A percentile compares a stretch with the other conserved stretches of the same genome.
phyloP scores from a whole-genome alignment of 2,329 filamentous ascomycete species.

The Fusarium begoniae region DNA sequence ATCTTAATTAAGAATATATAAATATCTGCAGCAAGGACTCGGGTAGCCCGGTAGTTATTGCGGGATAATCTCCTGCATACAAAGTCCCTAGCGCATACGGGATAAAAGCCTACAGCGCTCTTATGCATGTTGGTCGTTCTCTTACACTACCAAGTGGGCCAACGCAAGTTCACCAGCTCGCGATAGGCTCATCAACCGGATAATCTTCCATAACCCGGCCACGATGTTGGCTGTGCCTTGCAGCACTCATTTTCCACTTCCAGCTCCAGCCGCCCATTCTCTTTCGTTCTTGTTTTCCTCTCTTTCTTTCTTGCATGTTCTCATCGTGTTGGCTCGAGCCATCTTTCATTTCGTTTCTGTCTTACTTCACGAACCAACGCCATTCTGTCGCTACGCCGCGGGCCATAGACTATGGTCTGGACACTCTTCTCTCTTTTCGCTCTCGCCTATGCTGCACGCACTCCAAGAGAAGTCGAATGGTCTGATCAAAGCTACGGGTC shows the following conservation, averaged over 20 bases:
- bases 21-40: neutral
- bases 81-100: neutral
- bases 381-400: neutral
- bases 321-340: neutral
- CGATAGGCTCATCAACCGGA: neutral
- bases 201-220: neutral
- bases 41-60: neutral
- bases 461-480: slow-evolving; percentile 2
- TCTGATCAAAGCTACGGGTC: neutral
- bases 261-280: neutral
- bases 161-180: neutral
- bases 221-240: slow-evolving; percentile 2
- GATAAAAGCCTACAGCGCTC: neutral
- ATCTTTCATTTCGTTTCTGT: neutral
- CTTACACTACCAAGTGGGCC: neutral
- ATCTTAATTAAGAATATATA: neutral
- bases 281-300: neutral
- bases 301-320: neutral
- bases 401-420: neutral
- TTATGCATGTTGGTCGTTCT: slow-evolving; percentile 10
- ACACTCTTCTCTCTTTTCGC: neutral
- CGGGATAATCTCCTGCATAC: neutral
- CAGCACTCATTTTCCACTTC: neutral
- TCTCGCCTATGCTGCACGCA: neutral
- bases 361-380: neutral